These are phyloP conservation scores for Curvularia sp. DNA, from an alignment of 2,329 filamentous ascomycete species.

Conservation along the genomic window DNA sequence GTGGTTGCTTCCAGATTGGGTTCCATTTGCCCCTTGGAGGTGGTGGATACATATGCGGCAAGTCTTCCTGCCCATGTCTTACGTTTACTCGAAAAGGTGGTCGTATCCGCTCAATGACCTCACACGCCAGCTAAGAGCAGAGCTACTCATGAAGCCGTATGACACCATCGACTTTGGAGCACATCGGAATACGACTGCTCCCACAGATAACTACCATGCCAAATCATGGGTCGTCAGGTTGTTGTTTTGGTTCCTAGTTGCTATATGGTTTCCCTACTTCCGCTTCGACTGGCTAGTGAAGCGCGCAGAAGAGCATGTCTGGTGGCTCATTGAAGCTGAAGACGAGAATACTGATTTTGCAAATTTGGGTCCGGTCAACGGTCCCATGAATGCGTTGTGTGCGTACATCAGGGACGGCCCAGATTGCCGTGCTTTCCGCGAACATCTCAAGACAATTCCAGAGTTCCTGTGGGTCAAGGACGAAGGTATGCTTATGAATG, in stretches of 20 bases:
- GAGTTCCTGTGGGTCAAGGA: slow-evolving; percentile 92
- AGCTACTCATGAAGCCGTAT: slow-evolving; percentile 82
- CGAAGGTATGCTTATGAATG: slow-evolving; percentile 93
- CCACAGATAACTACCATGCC: slow-evolving; percentile 88
- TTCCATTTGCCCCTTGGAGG: slow-evolving; percentile 86
- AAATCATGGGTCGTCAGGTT: slow-evolving; percentile 84
- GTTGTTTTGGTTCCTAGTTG: slow-evolving; percentile 78
- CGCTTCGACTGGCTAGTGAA: slow-evolving; percentile 70
- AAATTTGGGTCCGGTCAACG: slow-evolving; percentile 86
- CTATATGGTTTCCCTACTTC: slow-evolving; percentile 81
- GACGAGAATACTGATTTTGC: slow-evolving; percentile 91
- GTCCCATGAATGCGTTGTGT: slow-evolving; percentile 84
- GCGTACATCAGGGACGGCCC: slow-evolving; percentile 88
- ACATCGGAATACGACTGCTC: slow-evolving; percentile 82
- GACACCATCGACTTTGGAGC: slow-evolving; percentile 77
- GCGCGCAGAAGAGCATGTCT: slow-evolving; percentile 80
- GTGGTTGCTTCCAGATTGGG: slow-evolving; percentile 92
- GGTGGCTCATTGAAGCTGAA: slow-evolving; percentile 85
- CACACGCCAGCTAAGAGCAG: slow-evolving; percentile 74
- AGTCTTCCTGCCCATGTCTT: slow-evolving; percentile 94
- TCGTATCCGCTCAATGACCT: slow-evolving; percentile 76
- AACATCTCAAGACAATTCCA: slow-evolving; percentile 80
- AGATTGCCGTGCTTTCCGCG: slow-evolving; percentile 71
- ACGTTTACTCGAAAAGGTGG: slow-evolving; percentile 85
- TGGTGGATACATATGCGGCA: slow-evolving; percentile 99